Evolutionary conservation across 495 filamentous ascomycete species (phyloP), one percentile per base, ranked within the genome.

Genomic region (Podospora tetraspora): DNA sequence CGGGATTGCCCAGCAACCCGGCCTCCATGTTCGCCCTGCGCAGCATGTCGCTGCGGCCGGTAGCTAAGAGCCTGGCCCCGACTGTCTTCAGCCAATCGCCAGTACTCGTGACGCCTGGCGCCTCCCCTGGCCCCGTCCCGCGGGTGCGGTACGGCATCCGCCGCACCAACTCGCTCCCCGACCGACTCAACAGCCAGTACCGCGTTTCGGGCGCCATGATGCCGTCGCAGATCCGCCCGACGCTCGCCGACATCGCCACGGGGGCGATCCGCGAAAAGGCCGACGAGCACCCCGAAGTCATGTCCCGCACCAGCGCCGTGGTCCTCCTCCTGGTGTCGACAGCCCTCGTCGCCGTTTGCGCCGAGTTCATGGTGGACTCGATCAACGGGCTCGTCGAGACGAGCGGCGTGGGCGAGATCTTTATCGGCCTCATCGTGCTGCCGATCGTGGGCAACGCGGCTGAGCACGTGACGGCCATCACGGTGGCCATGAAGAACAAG

Each of bases 391-490:
- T 97, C 75, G 85, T 94, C 22, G 72, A 72, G 30, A 80, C 81
- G 10, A 82, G 82, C 87, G 78, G 79, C 25, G 78, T 96, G 63
- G 90, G 87, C 70, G 86, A 94, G 74, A 87, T 90, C 9, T 96
- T 97, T 72, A 91, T 96, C 72, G 92, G 93, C 64, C 81, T 97
- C 5, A 96, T 97, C 75, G 89, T 96, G 70, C 79, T 96, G 2
- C 93, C 93, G 23, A 93, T 97, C 68, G 92, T 97, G 12, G 92
- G 93, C 66, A 97, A 97, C 71, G 93, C 93, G 1, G 93, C 93
- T 0, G 93, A 97, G 81, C 93, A 97, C 82, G 90, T 95, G 8
- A 96, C 92, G 1, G 92, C 93, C 1, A 91, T 97, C 52, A 91
- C 88, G 27, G 92, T 96, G 9, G 93, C 93, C 7, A 85, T 86